Evolutionary conservation across 2,329 filamentous ascomycete genomes (phyloP), one percentile per base, ranked within the genome.

Genomic region (Cladosporium sp.): DNA sequence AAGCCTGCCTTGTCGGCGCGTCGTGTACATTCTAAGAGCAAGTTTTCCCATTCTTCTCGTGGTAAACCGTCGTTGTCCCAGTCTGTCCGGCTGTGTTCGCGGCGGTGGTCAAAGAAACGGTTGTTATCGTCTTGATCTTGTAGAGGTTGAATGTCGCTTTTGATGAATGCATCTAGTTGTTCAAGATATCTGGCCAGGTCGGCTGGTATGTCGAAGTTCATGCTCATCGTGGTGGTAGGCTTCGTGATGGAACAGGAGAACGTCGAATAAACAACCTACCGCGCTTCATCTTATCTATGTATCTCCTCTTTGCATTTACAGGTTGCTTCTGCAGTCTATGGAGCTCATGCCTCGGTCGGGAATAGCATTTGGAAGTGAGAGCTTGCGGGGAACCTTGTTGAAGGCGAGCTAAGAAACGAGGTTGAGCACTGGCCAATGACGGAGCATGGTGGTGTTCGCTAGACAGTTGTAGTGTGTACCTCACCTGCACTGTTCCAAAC

Each of bases 101-200:
- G 80, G 17, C 83, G 79, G 69, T 87, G 80, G 68, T 86, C 83
- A 71, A 87, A 86, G 77, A 87, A 87, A 58, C 83, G 79, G 56
- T 83, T 75, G 66, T 86, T 86, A 68, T 85, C 81, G 64, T 82
- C 70, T 22, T 73, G 70, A 60, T 79, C 70, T 67, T 86, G 81
- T 1, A 85, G 72, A 1, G 82, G 82, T 0, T 72, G 70, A 62
- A 84, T 85, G 49, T 77, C 76, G 13, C 69, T 65, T 2, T 77
- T 72, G 62, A 86, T 84, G 71, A 85, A 85, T n/a, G 66, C 65
- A 69, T 85, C 82, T 12, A 86, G 72, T n/a, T 73, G 68, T 25
- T 67, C 58, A 28, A 85, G 69, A 64, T 81, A 80, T 6, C 72
- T 58, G 42, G 75, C 67, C 80, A 85, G 73, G 32, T 78, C 78